Evolutionary conservation across 495 filamentous ascomycete genomes (phyloP).

Genomic region (Lophiostoma macrostomum): DNA sequence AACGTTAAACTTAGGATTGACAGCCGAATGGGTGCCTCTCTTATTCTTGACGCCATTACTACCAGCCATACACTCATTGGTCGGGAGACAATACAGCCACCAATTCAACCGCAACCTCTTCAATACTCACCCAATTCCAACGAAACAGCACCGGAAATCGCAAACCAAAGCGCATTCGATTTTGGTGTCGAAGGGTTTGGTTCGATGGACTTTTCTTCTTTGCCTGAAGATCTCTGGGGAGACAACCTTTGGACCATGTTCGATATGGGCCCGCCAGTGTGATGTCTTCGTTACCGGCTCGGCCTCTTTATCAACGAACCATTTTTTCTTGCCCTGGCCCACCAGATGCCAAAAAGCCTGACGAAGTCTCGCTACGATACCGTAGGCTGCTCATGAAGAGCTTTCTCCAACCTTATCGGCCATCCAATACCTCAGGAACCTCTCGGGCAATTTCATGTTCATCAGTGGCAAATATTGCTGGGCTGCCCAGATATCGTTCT

Average conservation of each 20-base stretch:
- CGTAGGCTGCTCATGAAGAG: too few relatives aligned
- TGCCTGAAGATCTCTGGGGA: constrained; percentile 20
- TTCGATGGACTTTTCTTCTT: constrained; percentile 9
- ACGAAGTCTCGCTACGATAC: too few relatives aligned
- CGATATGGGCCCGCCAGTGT: too few relatives aligned
- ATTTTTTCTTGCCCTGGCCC: too few relatives aligned
- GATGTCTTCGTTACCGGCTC: too few relatives aligned
- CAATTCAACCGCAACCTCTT: not conserved
- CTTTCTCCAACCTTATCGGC: too few relatives aligned
- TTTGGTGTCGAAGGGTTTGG: not conserved
- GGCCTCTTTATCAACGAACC: too few relatives aligned
- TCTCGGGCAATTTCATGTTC: constrained; percentile 6
- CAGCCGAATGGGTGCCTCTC: constrained; percentile 7
- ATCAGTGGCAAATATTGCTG: constrained; percentile 40
- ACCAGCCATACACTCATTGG: too few relatives aligned
- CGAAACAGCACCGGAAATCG: not conserved
- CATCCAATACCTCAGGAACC: too few relatives aligned
- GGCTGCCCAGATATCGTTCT: constrained; percentile 43
- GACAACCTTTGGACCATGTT: constrained; percentile 18
- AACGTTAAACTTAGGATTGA: constrained; percentile 12
- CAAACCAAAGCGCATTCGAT: not conserved
- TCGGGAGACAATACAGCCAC: not conserved
- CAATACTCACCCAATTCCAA: not conserved
- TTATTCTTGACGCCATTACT: constrained; percentile 9
- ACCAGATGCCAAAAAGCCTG: too few relatives aligned